Base-by-base conservation (phyloP, 257 asterid genomes). In the Prunella vulgaris region DNA sequence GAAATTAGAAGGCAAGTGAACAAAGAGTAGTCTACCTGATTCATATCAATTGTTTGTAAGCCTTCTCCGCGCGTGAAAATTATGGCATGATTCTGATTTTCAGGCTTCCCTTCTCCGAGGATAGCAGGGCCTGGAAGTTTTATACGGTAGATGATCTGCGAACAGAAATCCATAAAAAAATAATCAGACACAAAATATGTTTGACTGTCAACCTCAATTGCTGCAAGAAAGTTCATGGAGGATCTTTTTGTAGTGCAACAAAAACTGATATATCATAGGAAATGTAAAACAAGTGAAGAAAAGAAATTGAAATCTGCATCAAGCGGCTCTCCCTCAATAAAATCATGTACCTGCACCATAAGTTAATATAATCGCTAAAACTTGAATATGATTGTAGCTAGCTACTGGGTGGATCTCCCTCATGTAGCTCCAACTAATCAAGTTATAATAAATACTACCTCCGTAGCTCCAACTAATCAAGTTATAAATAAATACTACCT, bases 21-120 rank as follows among this genome's bases (percentile, higher is more conserved):
- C 80, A 60, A 53, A 20, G 35, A 28, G 15, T 20, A 18, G 22
- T 20, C 54, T 75, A 88, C 99, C 97, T 93, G 99, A 85, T 93
- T 93, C 99, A 93, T 93, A 81, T 93, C 99, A 60, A 93, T 93
- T 73, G 99, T 86, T 69, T 93, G 99, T 74, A 93, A 81, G 60
- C 97, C 99, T 84, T 93, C 99, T 70, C 99, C 99, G 59, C 98
- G 97, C 5, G 98, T 93, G 81, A 93, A 93, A 51, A 93, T 84
- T 76, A 93, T 90, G 70, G 98, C 98, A 84, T 93, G 98, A 78
- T 93, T 93, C 84, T 93, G 98, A 74, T 90, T 93, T 81, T 93
- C 98, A 60, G 98, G 98, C 79, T 93, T 93, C 58, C 98, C 98
- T 78, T 93, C 98, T 70, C 98, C 98, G 82, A 88, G 80, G 76